Evolutionary conservation across 1,284 basidiomycete genomes (phyloP).

Genomic region (Ustilago trichophora): DNA sequence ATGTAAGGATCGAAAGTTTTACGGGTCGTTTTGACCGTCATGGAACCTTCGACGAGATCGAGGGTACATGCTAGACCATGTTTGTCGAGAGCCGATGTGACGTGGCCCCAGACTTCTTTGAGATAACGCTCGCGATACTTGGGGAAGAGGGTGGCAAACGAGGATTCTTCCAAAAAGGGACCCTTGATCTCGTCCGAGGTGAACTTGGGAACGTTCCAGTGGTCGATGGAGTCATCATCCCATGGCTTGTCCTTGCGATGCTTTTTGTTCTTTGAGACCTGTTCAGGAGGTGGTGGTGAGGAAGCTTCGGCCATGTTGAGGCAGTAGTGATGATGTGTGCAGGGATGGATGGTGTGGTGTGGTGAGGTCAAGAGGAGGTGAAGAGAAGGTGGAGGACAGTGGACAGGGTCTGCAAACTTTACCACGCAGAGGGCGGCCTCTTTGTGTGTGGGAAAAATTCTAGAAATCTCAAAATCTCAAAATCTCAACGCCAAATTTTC

Average conservation of each 20-base stretch:
- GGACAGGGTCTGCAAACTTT: conserved; percentile 6
- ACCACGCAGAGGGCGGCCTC: too few relatives aligned
- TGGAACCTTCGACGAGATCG: conserved; percentile 93
- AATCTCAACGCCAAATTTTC: conserved; percentile 16
- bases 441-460: conserved; percentile 25
- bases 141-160: conserved; percentile 96
- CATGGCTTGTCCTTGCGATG: conserved; percentile 71
- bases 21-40: conserved; percentile 95
- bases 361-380: not conserved
- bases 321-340: too few relatives aligned
- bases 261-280: conserved; percentile 60
- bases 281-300: conserved; percentile 4
- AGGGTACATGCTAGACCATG: conserved; percentile 89
- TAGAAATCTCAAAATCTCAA: conserved; percentile 7
- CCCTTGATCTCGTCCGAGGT: conserved; percentile 73
- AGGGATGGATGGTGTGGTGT: not conserved
- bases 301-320: conserved; percentile 15
- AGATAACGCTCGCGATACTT: conserved; percentile 98
- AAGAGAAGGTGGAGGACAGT: not conserved
- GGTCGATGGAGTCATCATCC: conserved; percentile 99
- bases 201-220: conserved; percentile 93
- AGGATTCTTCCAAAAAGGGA: conserved; percentile 92
- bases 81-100: conserved; percentile 84
- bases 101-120: conserved; percentile 90
- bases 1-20: conserved; percentile 98